Evolutionary conservation across 192 early-diverging fungal genomes (phyloP), one percentile per base, ranked within the genome.

Genomic region (Kappamyces sp.): DNA sequence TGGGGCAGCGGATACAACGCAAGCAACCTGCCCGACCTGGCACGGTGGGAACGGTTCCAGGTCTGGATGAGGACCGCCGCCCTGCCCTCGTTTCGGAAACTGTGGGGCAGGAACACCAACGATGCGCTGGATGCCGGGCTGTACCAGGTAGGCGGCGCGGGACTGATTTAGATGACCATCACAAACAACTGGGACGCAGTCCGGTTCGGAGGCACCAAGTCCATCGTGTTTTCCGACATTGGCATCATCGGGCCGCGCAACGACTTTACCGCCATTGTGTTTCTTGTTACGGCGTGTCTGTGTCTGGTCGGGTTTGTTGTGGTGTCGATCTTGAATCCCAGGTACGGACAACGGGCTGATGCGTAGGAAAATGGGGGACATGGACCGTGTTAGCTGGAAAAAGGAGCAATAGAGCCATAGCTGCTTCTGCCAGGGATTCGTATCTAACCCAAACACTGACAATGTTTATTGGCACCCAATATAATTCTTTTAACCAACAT

Each of bases 31-130:
- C 81, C 85, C 34, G 71, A 96, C 61, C 74, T 89, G 32, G 55
- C 64, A 7, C 45, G 60, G 11, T 76, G 89, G 75, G 86, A 96
- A 72, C 81, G 88, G 42, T 89, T 99, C 60, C 88, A 94, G 61
- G 96, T 99, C 14, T 99, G 96, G 96, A 96, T 99, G 94, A 78
- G 95, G 37, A 90, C 88, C 0, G 92, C 91, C 22, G 93, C 94
- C 5, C 76, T 96, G 53, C 96, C 96, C 36, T 89, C 83, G 37
- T 98, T 97, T 74, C 76, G 95, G 53, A 99, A 99, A 71, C 74
- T 99, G 42, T 98, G 89, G 66, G 89, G 90, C 31, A 78, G 79
- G 63, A 88, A 92, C 64, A 80, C 80, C 42, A 57, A 68, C 2
- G 51, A 53, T 39, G 5, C 1, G 0, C 14, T 53, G 34, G 54